Percentiles rank a stretch among this genome's conserved stretches.
phyloP scores from a whole-genome alignment of 1,284 basidiomycete genomes.

The Sanghuangporus baumii region DNA sequence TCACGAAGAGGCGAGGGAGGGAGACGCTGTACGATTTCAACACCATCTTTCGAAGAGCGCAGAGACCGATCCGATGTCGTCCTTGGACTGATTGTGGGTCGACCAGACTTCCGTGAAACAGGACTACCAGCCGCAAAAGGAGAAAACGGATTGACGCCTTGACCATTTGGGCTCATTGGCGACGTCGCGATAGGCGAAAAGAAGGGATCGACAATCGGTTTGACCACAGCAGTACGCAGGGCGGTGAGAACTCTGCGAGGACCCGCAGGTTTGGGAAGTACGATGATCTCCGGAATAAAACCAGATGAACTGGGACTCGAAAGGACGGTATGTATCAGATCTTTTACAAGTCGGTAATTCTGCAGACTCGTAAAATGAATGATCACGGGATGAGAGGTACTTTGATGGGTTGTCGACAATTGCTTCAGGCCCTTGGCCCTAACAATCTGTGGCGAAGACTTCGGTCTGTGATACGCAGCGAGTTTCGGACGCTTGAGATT shows the following conservation, averaged over 20 bases:
- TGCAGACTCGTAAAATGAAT: conserved; percentile 87
- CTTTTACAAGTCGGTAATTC: conserved; percentile 84
- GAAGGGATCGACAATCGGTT: conserved; percentile 82
- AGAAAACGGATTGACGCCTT: conserved; percentile 33
- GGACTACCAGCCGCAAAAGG: conserved; percentile 34
- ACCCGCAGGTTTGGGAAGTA: conserved; percentile 93
- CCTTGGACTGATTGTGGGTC: conserved; percentile 45
- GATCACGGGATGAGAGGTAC: conserved; percentile 48
- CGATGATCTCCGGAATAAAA: conserved; percentile 76
- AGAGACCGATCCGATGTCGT: conserved; percentile 54
- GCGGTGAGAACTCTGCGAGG: conserved; percentile 87
- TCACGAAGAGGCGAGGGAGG: conserved; percentile 70
- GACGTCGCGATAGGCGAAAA: conserved; percentile 91
- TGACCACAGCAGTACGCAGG: conserved; percentile 79
- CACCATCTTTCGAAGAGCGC: conserved; percentile 44
- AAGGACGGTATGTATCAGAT: conserved; percentile 72
- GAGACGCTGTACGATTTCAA: conserved; percentile 35
- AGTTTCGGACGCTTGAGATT: conserved; percentile 71
- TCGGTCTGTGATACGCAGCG: conserved; percentile 59
- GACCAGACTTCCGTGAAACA: conserved; percentile 36
- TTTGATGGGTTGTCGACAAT: conserved; percentile 24
- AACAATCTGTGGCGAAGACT: conserved; percentile 72
- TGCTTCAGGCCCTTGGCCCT: conserved; percentile 41
- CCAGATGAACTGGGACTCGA: conserved; percentile 32
- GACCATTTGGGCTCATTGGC: conserved; percentile 60